Conservation (phyloP, 495 filamentous ascomycete species). For the Lasiosphaeris hirsuta region DNA sequence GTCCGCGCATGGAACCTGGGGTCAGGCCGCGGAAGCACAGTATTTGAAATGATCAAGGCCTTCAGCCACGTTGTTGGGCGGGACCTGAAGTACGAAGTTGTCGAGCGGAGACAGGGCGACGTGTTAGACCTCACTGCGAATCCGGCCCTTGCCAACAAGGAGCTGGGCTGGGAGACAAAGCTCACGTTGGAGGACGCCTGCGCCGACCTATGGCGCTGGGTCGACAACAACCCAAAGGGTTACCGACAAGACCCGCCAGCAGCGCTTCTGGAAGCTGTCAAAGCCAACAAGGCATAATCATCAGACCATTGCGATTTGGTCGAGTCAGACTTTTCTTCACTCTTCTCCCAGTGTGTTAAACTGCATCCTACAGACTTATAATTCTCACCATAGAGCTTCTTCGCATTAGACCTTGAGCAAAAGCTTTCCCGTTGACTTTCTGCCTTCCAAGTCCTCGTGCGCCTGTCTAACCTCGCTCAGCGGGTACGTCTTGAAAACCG, state of each 20-base stretch:
- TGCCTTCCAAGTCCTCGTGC: slow-evolving; percentile 76
- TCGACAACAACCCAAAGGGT: slow-evolving; percentile 89
- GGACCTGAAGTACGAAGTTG: slow-evolving; percentile 83
- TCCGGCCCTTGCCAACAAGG: slow-evolving; percentile 77
- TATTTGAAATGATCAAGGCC: slow-evolving; percentile 95
- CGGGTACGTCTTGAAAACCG: slow-evolving; percentile 80
- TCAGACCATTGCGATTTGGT: neutral
- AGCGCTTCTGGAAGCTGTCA: slow-evolving; percentile 70
- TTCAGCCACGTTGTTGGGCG: slow-evolving; percentile 84
- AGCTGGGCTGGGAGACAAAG: slow-evolving; percentile 91
- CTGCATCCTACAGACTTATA: neutral
- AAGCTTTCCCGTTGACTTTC: slow-evolving; percentile 83
- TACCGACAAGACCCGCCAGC: slow-evolving; percentile 88
- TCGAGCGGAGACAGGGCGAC: slow-evolving; percentile 77
- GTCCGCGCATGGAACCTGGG: slow-evolving; percentile 96
- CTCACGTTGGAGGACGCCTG: slow-evolving; percentile 89
- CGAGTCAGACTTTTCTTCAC: neutral
- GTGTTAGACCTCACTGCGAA: slow-evolving; percentile 94
- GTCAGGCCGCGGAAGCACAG: slow-evolving; percentile 91
- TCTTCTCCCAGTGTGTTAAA: neutral
- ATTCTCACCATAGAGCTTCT: neutral
- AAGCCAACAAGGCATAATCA: slow-evolving; percentile 38
- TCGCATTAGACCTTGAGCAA: slow-evolving; percentile 41
- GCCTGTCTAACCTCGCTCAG: slow-evolving; percentile 70
- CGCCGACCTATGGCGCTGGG: slow-evolving; percentile 92